Evolutionary conservation across 169 alveolate genomes (phyloP).

Genomic region (Plasmodium adleri): DNA sequence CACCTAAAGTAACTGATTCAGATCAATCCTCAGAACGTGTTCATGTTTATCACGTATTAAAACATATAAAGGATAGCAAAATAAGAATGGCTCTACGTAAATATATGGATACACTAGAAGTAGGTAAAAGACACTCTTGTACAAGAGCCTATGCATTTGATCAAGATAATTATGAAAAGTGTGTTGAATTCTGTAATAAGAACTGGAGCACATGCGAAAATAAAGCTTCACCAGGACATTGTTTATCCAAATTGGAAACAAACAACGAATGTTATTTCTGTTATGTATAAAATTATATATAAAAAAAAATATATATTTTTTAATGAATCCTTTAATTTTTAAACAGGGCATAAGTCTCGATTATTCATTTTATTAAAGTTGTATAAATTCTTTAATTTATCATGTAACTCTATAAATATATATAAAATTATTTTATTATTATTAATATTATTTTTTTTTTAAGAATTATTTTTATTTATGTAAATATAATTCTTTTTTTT

Average conservation of each 20-base stretch:
- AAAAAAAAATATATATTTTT: not conserved
- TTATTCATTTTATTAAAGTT: too few relatives aligned
- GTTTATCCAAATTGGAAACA: not conserved
- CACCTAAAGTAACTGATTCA: not conserved
- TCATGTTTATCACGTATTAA: slow-evolving; percentile 4
- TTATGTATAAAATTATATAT: not conserved
- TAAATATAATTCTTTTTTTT: too few relatives aligned
- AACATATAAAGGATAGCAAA: not conserved
- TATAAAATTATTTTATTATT: too few relatives aligned
- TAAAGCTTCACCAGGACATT: not conserved
- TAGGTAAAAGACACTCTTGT: not conserved
- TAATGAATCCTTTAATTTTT: too few relatives aligned
- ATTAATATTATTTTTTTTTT: too few relatives aligned
- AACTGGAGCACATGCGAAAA: not conserved
- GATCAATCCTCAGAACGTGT: not conserved
- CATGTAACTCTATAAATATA: too few relatives aligned
- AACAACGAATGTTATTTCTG: slow-evolving; percentile 1
- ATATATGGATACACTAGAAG: not conserved
- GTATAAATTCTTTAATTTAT: too few relatives aligned
- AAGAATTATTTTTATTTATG: too few relatives aligned
- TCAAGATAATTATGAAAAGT: not conserved
- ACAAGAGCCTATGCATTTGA: not conserved
- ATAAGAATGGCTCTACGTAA: not conserved
- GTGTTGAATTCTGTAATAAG: not conserved
- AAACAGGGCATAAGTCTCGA: too few relatives aligned